Evolutionary conservation across 2,329 filamentous ascomycete genomes (phyloP), one percentile per base, ranked within the genome.

Genomic region (Alternaria conjuncta): DNA sequence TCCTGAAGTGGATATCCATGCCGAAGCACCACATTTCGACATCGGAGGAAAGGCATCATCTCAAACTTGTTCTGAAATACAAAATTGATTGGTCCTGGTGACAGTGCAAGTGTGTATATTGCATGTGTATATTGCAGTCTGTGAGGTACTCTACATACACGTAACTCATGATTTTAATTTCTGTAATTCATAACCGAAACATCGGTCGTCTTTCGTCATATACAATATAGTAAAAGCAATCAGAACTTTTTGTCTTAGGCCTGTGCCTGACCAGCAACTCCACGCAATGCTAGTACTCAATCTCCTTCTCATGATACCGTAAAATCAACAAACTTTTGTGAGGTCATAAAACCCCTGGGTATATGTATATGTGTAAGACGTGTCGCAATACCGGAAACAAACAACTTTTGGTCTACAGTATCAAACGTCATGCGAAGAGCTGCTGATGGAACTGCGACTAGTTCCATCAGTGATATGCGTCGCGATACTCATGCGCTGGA

Each of bases 381-480:
- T 56, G 41, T 60, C 49, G 30, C 36, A 61, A 61, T 44, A 57
- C 58, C 58, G 43, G 26, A 32, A 61, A 61, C 58, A 61, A 61
- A 56, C 13, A 56, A 61, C 53, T 50, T 61, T 61, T 61, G 44
- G 58, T 55, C 32, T 25, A 36, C 44, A 55, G 50, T 12, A 60
- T 68, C 56, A 69, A 54, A 63, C 63, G 55, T 79, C 77, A 32
- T 78, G 75, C 18, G 76, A 78, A 28, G 71, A 74, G 59, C 75
- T 78, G 53, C 77, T 75, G 25, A 79, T 68, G 57, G 78, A 80
- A 60, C 78, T 80, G 43, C 79, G 71, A 64, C 70, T 79, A 12
- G 76, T 78, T 23, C 76, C 76, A 61, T 80, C 77, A 26, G 75
- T 79, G 30, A 78, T 75, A 36, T 76, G 77, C 4, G 78, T 79